Conservation (phyloP, 164 flowering plant species). For the Umbellularia californica region DNA sequence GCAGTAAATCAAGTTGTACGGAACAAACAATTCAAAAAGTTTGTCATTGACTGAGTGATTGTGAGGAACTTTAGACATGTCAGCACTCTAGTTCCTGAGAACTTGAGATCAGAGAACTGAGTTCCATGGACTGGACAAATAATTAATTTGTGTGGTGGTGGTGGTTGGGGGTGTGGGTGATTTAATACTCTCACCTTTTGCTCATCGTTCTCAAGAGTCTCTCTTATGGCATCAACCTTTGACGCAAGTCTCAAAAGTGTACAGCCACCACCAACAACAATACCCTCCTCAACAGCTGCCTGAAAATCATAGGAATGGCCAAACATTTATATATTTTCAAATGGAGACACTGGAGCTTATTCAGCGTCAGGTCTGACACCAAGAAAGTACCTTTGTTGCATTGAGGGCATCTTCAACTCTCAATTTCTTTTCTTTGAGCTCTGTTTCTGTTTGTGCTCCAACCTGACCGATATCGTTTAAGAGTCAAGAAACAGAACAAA, state of each 20-base stretch:
- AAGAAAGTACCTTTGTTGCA: slow-evolving; percentile 76
- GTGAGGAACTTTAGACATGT: not conserved
- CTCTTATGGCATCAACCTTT: slow-evolving; percentile 88
- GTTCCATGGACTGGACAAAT: too few relatives aligned
- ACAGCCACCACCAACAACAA: slow-evolving; percentile 42
- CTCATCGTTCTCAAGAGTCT: slow-evolving; percentile 70
- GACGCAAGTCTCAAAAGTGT: slow-evolving; percentile 82
- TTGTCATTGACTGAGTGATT: not conserved
- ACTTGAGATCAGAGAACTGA: too few relatives aligned
- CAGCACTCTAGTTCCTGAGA: not conserved
- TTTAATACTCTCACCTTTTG: slow-evolving; percentile 52
- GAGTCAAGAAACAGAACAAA: not conserved
- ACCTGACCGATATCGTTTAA: slow-evolving; percentile 42
- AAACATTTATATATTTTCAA: not conserved
- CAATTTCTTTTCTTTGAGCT: slow-evolving; percentile 82
- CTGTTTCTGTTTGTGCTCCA: slow-evolving; percentile 99
- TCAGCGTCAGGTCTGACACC: not conserved
- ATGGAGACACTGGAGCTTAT: not conserved
- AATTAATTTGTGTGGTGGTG: not conserved
- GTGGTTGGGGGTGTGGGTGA: too few relatives aligned
- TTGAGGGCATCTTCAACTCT: slow-evolving; percentile 99
- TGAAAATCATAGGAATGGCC: slow-evolving; percentile 20
- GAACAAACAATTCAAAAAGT: not conserved
- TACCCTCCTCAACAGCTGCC: slow-evolving; percentile 79
- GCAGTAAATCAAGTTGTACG: not conserved